Evolutionary conservation across 768 basidiomycete species (phyloP).

Genomic region (Tricholoma bakamatsutake): DNA sequence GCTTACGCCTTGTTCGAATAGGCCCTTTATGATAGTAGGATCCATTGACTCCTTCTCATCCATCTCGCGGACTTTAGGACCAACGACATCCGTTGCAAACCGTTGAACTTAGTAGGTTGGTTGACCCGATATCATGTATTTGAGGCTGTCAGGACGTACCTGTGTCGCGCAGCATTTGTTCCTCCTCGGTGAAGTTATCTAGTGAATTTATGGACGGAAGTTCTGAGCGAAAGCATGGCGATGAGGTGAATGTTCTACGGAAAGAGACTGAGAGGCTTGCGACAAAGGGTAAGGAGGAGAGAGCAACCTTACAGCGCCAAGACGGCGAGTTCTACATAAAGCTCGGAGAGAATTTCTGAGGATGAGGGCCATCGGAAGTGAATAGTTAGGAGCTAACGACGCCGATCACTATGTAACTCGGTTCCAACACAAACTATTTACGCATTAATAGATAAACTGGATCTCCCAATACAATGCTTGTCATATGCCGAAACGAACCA

Average conservation of each 20-base stretch:
- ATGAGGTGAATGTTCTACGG: constrained; percentile 33
- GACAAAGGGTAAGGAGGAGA: neutral
- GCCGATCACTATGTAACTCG: no score
- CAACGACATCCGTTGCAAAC: constrained; percentile 86
- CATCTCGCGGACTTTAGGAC: constrained; percentile 92
- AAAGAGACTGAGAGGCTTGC: neutral
- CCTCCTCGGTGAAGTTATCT: constrained; percentile 88
- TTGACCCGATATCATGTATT: neutral
- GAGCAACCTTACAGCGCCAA: constrained; percentile 6
- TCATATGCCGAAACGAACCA: constrained; percentile 89
- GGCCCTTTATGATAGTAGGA: constrained; percentile 71
- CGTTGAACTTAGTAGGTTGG: constrained; percentile 55
- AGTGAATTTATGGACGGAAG: constrained; percentile 48
- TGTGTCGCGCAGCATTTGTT: constrained; percentile 87
- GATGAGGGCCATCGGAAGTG: constrained; percentile 6
- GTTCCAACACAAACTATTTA: constrained; percentile 36
- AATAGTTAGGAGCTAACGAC: no score
- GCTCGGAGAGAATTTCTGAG: constrained; percentile 13
- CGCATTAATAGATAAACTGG: constrained; percentile 87
- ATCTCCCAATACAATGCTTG: constrained; percentile 88
- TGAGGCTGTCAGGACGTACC: constrained; percentile 41
- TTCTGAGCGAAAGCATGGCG: constrained; percentile 25
- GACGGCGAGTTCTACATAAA: constrained; percentile 3
- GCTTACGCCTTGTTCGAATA: constrained; percentile 93
- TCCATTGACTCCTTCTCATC: constrained; percentile 98